phyloP scores from a whole-genome alignment of 441 rosid genomes.

The Melianthus villosus region DNA sequence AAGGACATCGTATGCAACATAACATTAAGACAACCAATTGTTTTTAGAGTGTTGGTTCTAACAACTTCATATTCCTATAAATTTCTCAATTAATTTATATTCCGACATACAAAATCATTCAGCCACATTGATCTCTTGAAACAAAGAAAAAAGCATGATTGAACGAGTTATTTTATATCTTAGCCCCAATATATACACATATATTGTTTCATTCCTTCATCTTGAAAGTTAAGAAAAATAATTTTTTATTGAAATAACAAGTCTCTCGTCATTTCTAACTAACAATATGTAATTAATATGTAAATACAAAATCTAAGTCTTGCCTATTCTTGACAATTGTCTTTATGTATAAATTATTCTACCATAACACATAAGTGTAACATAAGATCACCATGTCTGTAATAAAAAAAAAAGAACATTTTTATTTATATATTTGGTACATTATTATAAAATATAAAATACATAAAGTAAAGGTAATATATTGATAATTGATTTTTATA shows the following conservation, averaged over 20 bases:
- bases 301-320: not conserved
- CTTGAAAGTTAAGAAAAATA: not conserved
- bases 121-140: not conserved
- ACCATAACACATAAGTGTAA: too few relatives aligned
- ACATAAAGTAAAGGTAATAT: too few relatives aligned
- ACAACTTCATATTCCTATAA: not conserved
- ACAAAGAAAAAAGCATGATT: not conserved
- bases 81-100: not conserved
- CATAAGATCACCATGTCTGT: too few relatives aligned
- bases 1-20: slow-evolving; percentile 1
- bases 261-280: not conserved
- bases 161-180: not conserved
- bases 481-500: too few relatives aligned
- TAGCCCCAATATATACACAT: not conserved
- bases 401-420: too few relatives aligned
- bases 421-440: too few relatives aligned
- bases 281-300: not conserved
- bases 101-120: not conserved
- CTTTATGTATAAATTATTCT: not conserved
- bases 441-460: too few relatives aligned
- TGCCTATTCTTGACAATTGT: not conserved
- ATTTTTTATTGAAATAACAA: not conserved
- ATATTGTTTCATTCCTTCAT: not conserved
- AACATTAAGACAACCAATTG: not conserved
- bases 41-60: not conserved